Conservation (phyloP, 1,139 yeast genomes). For the Geotrichum klebahnii region DNA sequence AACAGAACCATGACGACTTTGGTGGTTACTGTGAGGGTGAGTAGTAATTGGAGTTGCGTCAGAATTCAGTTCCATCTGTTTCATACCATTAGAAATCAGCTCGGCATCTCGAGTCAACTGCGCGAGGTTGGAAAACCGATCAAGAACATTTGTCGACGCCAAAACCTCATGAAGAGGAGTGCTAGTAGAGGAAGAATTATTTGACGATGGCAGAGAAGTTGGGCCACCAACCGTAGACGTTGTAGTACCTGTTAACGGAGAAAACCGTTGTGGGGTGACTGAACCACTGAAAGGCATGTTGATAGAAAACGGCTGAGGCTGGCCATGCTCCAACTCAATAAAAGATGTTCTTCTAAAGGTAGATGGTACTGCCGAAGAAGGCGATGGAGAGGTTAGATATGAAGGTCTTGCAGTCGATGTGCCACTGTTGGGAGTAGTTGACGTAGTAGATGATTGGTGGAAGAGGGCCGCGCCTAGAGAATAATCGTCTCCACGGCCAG, state of each 20-base stretch:
- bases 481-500: background rate
- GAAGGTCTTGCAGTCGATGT: background rate
- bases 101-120: slow-evolving; percentile 79
- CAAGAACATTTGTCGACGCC: slow-evolving; percentile 12
- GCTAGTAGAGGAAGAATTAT: background rate
- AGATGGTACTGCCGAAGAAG: background rate
- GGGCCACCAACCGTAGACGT: background rate
- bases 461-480: background rate
- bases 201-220: background rate
- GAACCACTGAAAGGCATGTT: background rate
- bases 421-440: background rate
- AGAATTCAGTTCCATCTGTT: slow-evolving; percentile 9
- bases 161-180: background rate
- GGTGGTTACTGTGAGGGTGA: slow-evolving; percentile 10
- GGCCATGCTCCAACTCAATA: background rate
- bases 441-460: background rate
- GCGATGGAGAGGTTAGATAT: background rate
- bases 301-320: background rate
- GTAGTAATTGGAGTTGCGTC: slow-evolving; percentile 8
- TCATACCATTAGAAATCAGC: slow-evolving; percentile 33
- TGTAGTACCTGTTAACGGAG: slow-evolving; percentile 6
- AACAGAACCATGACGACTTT: slow-evolving; percentile 13
- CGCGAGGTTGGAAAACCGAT: slow-evolving; percentile 63
- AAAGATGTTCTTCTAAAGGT: slow-evolving; percentile 1
- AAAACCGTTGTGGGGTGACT: slow-evolving; percentile 12